Evolutionary conservation across 352 stramenopile species (phyloP).

Genomic region (Albugo candida): DNA sequence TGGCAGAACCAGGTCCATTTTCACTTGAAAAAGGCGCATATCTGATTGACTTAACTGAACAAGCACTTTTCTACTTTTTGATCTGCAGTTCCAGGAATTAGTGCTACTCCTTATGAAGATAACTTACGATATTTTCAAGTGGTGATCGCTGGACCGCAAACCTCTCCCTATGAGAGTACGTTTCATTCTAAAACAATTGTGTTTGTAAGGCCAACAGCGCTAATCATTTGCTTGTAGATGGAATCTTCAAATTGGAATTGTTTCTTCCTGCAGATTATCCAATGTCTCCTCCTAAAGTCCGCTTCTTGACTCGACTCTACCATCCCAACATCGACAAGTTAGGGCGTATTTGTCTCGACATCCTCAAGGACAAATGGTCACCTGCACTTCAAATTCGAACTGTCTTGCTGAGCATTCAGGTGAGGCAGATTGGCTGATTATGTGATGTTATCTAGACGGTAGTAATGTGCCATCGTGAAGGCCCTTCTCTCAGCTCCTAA

Average conservation of each 20-base stretch:
- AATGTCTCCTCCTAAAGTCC: slow-evolving; percentile 94
- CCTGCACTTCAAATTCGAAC: slow-evolving; percentile 97
- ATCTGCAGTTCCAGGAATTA: slow-evolving; percentile 86
- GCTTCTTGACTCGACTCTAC: slow-evolving; percentile 97
- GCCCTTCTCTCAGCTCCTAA: slow-evolving; percentile 91
- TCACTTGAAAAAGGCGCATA: background rate
- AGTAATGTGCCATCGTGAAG: slow-evolving; percentile 2
- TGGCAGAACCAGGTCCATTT: slow-evolving; percentile 76
- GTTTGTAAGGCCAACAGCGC: background rate
- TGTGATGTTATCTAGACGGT: background rate
- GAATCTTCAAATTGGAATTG: slow-evolving; percentile 91
- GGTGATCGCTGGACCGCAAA: slow-evolving; percentile 89
- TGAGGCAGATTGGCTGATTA: background rate
- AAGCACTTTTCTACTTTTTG: slow-evolving; percentile 3
- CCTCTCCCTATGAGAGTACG: slow-evolving; percentile 90
- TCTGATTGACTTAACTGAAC: background rate
- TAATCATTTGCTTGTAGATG: slow-evolving; percentile 21
- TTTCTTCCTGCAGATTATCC: slow-evolving; percentile 94
- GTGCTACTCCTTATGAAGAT: slow-evolving; percentile 91
- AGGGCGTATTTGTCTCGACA: slow-evolving; percentile 95
- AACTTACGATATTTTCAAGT: slow-evolving; percentile 98
- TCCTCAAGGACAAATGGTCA: slow-evolving; percentile 99
- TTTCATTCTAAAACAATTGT: slow-evolving; percentile 4
- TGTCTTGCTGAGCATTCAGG: slow-evolving; percentile 94
- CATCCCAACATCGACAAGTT: slow-evolving; percentile 98